Conservation (phyloP, 352 stramenopile species). For the Phytopythium aichiense region DNA sequence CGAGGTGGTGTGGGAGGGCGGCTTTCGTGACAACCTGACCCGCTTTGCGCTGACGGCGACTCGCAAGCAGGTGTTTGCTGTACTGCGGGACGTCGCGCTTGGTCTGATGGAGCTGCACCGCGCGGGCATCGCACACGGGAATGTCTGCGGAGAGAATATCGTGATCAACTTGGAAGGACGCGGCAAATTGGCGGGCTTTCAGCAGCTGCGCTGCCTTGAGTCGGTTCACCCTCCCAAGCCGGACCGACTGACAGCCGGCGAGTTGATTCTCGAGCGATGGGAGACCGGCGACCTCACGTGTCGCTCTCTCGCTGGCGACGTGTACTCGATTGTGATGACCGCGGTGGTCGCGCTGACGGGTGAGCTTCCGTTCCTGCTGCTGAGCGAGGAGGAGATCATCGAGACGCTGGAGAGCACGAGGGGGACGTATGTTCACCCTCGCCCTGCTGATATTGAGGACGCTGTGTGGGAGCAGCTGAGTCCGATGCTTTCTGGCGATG, state of each 20-base stretch:
- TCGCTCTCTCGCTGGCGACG: not conserved
- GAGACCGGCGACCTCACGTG: not conserved
- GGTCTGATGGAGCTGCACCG: not conserved
- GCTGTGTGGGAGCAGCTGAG: not conserved
- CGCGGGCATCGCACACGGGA: not conserved
- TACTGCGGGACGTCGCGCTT: not conserved
- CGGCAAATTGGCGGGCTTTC: not conserved
- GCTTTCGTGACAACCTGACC: not conserved
- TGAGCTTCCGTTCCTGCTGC: not conserved
- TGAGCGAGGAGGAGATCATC: not conserved
- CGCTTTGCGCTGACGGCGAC: not conserved
- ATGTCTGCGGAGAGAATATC: not conserved
- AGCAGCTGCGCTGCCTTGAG: not conserved
- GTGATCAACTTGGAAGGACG: not conserved
- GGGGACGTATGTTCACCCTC: not conserved
- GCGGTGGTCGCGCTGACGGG: not conserved
- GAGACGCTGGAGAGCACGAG: not conserved
- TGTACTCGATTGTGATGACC: not conserved
- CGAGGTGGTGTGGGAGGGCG: not conserved
- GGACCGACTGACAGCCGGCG: not conserved
- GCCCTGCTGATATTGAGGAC: not conserved
- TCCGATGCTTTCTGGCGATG: not conserved
- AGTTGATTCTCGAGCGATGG: constrained; percentile 1
- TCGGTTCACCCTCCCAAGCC: not conserved
- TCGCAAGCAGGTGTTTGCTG: not conserved